Evolutionary conservation across 345 rosid species (phyloP).

Genomic region (Bretschneidera sinensis): DNA sequence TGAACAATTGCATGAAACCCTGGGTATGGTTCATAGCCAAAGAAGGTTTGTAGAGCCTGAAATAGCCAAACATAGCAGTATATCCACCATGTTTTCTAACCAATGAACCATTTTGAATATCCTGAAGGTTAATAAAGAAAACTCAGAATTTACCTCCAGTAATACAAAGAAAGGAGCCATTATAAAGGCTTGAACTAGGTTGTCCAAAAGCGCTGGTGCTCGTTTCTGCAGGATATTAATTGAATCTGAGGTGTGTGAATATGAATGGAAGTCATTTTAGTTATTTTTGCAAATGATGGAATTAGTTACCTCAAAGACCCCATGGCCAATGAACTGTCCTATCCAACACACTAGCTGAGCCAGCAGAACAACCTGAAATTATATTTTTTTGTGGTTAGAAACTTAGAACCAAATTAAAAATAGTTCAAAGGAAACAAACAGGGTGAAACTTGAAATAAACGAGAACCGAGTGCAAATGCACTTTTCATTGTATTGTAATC

Average conservation of each 20-base stretch:
- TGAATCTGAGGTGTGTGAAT: slow-evolving; percentile 7
- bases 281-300: neutral
- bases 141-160: slow-evolving; percentile 40
- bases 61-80: slow-evolving; percentile 11
- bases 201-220: slow-evolving; percentile 62
- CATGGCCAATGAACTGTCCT: slow-evolving; percentile 62
- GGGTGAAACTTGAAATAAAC: too few relatives aligned
- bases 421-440: neutral
- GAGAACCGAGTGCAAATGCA: too few relatives aligned
- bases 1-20: slow-evolving; percentile 44
- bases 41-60: slow-evolving; percentile 45
- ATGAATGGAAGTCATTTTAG: neutral
- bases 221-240: slow-evolving; percentile 38
- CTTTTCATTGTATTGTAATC: too few relatives aligned
- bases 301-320: slow-evolving; percentile 49
- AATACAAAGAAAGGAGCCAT: slow-evolving; percentile 69
- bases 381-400: neutral
- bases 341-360: slow-evolving; percentile 60
- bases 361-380: slow-evolving; percentile 42
- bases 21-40: slow-evolving; percentile 51
- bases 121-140: neutral
- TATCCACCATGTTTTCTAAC: slow-evolving; percentile 1
- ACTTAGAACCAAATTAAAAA: neutral
- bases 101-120: too few relatives aligned
- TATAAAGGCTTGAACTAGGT: slow-evolving; percentile 50